These are phyloP conservation scores for Verruconis gallopava DNA, from an alignment of 2,329 filamentous ascomycete genomes.

Conservation along the genomic window DNA sequence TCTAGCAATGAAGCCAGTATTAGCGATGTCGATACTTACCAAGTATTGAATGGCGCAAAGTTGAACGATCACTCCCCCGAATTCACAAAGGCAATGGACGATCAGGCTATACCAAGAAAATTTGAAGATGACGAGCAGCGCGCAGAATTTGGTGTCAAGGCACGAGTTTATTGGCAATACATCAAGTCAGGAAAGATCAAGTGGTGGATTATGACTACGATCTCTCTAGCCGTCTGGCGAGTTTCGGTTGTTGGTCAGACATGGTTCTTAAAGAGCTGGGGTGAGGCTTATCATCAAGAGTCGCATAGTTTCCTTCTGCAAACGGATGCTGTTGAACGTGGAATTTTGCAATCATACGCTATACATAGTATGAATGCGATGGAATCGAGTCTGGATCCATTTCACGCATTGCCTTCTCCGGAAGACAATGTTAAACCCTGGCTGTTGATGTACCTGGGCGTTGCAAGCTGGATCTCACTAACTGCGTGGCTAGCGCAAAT, in stretches of 20 bases:
- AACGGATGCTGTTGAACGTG: background rate
- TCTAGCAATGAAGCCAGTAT: background rate
- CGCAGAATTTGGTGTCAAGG: conserved; percentile 61
- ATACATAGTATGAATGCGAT: conserved; percentile 4
- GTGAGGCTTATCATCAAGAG: conserved; percentile 51
- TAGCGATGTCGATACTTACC: conserved; percentile 7
- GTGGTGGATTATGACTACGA: conserved; percentile 57
- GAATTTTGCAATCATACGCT: background rate
- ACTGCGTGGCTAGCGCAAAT: conserved; percentile 34
- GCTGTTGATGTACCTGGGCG: conserved; percentile 55
- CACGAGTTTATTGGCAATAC: conserved; percentile 71
- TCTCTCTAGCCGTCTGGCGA: conserved; percentile 51
- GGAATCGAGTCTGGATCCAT: conserved; percentile 19
- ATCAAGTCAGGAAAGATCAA: conserved; percentile 64
- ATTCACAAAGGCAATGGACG: conserved; percentile 28
- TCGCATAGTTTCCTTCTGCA: conserved; percentile 4
- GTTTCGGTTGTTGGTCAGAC: conserved; percentile 51
- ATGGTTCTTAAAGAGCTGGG: conserved; percentile 82
- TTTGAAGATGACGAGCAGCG: conserved; percentile 70
- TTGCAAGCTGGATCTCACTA: conserved; percentile 41
- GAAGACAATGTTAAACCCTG: conserved; percentile 56
- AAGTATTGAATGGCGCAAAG: conserved; percentile 10
- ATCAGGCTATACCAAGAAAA: conserved; percentile 50
- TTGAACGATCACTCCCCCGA: conserved; percentile 3
- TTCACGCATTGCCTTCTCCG: conserved; percentile 51